Conservation (phyloP, 331 rosid species). For the Malus hybrid region DNA sequence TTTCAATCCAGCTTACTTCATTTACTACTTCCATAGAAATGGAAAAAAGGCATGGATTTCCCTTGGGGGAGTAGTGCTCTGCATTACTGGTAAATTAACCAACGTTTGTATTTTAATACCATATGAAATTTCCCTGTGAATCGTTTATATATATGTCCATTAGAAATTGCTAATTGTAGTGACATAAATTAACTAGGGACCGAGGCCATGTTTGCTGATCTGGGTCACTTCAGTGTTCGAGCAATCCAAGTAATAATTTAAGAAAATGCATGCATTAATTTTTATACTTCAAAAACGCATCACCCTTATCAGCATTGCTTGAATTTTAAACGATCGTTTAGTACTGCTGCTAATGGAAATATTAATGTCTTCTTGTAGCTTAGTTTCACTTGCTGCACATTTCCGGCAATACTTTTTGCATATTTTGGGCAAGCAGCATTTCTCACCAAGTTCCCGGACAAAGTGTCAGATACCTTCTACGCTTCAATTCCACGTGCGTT, state of each 20-base stretch:
- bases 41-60: constrained; percentile 14
- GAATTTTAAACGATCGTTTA: too few species aligned
- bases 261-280: neutral
- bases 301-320: neutral
- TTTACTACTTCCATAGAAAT: constrained; percentile 6
- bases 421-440: constrained; percentile 6
- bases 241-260: constrained; percentile 14
- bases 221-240: constrained; percentile 17
- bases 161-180: neutral
- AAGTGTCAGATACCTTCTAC: neutral
- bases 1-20: constrained; percentile 13
- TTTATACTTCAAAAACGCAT: neutral
- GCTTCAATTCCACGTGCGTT: constrained; percentile 3
- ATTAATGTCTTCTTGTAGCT: neutral
- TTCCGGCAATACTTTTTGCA: neutral
- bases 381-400: constrained; percentile 3
- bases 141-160: neutral
- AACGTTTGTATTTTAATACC: too few species aligned
- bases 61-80: constrained; percentile 16
- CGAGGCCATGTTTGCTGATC: constrained; percentile 29
- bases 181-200: constrained; percentile 9
- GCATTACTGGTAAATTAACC: constrained; percentile 8
- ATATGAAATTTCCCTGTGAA: too few species aligned
- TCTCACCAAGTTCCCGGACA: neutral
- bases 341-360: too few species aligned